Base-by-base conservation (phyloP, 169 alveolate species). In the Plasmodium adleri region DNA sequence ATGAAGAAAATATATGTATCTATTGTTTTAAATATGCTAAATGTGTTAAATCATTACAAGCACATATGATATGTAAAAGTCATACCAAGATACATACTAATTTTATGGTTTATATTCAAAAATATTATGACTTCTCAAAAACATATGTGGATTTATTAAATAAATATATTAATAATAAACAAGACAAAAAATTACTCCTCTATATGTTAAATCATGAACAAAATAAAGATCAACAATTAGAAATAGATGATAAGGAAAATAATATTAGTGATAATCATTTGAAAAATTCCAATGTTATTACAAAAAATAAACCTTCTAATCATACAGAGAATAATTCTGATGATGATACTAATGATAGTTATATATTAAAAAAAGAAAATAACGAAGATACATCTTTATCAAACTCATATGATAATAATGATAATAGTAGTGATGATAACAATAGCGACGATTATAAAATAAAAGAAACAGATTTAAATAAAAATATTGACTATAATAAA, bases 1-100 rank as follows among this genome's bases (percentile, higher is more conserved):
- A 90, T 62, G 93, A 92, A 74, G 95, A 92, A 47, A 92, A 92
- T 52, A 92, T 88, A 8, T 92, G 95, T 54, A 72, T 92, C 43
- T 92, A 88, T 73, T 92, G 95, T 59, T 72, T 85, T 71, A 39
- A 58, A 32, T 28, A 68, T 59, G 70, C 74, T 20, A 85, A 71
- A 63, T 85, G 87, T 17, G 91, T 85, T 52, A 85, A 85, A 39
- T 56, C 91, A 3, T 9, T 71, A 24, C 91, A 85, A 26, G 26
- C 86, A 3, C 91, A 85, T 85, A 85, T 85, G 91, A 45, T 85
- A 28, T 85, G 91, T 64, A 85, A 85, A 62, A 71, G 91, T 59
- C 91, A 85, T 54, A 85, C 91, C 13, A 85, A 85, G 71, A n/a
- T 85, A 17, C 87, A 85, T 71, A 17, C 74, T 3, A 58, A 71